phyloP scores from a whole-genome alignment of 345 rosid species.

The Anastatica hierochuntica region DNA sequence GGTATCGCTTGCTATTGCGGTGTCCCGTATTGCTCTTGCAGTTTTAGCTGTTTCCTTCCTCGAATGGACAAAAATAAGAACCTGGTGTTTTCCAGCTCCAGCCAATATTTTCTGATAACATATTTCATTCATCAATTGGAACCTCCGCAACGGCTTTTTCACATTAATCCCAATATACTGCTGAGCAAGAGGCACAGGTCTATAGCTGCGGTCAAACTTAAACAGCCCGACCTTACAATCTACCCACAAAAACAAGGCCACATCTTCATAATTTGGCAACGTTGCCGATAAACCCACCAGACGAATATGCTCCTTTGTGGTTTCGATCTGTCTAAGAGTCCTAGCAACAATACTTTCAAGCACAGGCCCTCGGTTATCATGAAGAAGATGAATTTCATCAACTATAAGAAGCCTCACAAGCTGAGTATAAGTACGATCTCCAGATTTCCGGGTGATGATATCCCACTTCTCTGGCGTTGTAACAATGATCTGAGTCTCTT shows the following conservation, averaged over 20 bases:
- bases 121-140: slow-evolving; percentile 84
- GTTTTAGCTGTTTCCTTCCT: slow-evolving; percentile 88
- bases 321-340: slow-evolving; percentile 85
- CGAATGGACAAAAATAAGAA: slow-evolving; percentile 89
- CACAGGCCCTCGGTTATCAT: slow-evolving; percentile 85
- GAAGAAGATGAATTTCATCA: slow-evolving; percentile 90
- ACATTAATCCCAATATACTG: slow-evolving; percentile 78
- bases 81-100: slow-evolving; percentile 85
- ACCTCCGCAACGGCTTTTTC: slow-evolving; percentile 72
- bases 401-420: slow-evolving; percentile 72
- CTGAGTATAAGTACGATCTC: slow-evolving; percentile 78
- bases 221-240: slow-evolving; percentile 54
- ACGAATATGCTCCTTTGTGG: slow-evolving; percentile 70
- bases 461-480: slow-evolving; percentile 99
- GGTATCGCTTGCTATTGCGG: slow-evolving; percentile 72
- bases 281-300: slow-evolving; percentile 86
- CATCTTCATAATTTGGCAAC: slow-evolving; percentile 79
- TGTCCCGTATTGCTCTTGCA: slow-evolving; percentile 62
- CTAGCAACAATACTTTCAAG: slow-evolving; percentile 91
- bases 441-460: slow-evolving; percentile 79
- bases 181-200: slow-evolving; percentile 80
- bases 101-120: slow-evolving; percentile 80
- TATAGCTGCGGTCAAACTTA: slow-evolving; percentile 74
- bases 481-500: slow-evolving; percentile 88
- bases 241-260: slow-evolving; percentile 67